Evolutionary conservation across 2,329 filamentous ascomycete genomes (phyloP).

Genomic region (Epicoccum nigrum): DNA sequence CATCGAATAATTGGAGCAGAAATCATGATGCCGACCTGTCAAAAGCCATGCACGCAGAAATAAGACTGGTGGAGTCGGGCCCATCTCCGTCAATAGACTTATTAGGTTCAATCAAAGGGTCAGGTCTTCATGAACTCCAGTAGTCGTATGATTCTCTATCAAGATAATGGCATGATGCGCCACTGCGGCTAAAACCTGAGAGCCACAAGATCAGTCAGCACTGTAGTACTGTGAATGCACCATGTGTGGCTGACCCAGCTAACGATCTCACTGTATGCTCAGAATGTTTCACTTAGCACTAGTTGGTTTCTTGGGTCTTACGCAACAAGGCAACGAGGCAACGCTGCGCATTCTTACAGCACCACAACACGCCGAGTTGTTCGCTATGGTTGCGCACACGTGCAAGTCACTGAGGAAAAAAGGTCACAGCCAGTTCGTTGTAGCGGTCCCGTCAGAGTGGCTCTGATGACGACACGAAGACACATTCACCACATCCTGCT

Average conservation of each 20-base stretch:
- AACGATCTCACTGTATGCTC: no score
- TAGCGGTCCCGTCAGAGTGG: conserved; percentile 18
- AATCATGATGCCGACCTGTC: not conserved
- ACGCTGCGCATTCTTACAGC: no score
- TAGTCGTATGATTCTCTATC: not conserved
- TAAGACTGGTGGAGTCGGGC: not conserved
- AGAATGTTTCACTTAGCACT: no score
- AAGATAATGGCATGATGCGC: not conserved
- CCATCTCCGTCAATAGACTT: not conserved
- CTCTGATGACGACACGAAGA: conserved; percentile 19
- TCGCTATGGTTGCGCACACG: no score
- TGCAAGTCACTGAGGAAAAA: no score
- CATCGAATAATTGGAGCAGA: no score
- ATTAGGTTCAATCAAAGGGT: not conserved
- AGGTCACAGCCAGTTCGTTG: conserved; percentile 1
- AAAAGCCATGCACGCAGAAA: not conserved
- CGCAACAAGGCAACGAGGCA: no score
- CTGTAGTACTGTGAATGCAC: no score
- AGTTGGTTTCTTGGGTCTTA: no score
- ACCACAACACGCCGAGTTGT: no score
- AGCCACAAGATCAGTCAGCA: no score
- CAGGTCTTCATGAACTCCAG: not conserved
- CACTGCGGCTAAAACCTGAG: not conserved
- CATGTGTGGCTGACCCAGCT: no score
- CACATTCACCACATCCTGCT: conserved; percentile 21